These are phyloP conservation scores for Botryotinia narcissicola DNA, from an alignment of 2,329 filamentous ascomycete genomes.

Conservation along the genomic window DNA sequence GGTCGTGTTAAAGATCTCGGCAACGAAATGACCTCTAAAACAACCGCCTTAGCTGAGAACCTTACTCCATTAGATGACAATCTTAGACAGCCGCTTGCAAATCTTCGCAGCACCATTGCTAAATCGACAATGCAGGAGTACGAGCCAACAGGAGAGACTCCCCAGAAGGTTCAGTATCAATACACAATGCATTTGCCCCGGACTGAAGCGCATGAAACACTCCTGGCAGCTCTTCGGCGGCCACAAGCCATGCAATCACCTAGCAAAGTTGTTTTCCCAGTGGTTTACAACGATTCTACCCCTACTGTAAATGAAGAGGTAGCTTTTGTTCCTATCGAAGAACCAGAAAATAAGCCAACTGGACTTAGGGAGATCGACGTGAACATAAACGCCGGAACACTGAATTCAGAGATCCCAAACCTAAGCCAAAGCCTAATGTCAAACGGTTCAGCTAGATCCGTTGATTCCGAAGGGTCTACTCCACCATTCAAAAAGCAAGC, in stretches of 20 bases:
- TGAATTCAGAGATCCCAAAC: slow-evolving; percentile 25
- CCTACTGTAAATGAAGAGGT: slow-evolving; percentile 18
- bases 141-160: slow-evolving; percentile 79
- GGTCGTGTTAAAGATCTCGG: slow-evolving; percentile 67
- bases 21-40: slow-evolving; percentile 62
- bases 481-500: slow-evolving; percentile 33
- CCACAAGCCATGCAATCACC: slow-evolving; percentile 33
- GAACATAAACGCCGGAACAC: slow-evolving; percentile 44
- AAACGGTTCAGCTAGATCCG: slow-evolving; percentile 8
- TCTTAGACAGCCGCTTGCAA: slow-evolving; percentile 66
- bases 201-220: slow-evolving; percentile 61
- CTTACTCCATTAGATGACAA: slow-evolving; percentile 60
- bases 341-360: slow-evolving; percentile 31
- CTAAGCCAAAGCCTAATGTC: slow-evolving; percentile 16
- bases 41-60: slow-evolving; percentile 55
- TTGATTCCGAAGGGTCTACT: slow-evolving; percentile 18
- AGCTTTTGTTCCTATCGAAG: slow-evolving; percentile 25
- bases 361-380: slow-evolving; percentile 51
- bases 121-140: slow-evolving; percentile 73
- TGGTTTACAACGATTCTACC: slow-evolving; percentile 38
- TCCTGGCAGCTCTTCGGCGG: slow-evolving; percentile 50
- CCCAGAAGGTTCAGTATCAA: slow-evolving; percentile 75
- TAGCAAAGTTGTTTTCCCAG: slow-evolving; percentile 37
- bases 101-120: slow-evolving; percentile 68
- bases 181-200: slow-evolving; percentile 77